Base-by-base conservation (phyloP, 768 basidiomycete genomes). In the Lanmaoa rubissima region DNA sequence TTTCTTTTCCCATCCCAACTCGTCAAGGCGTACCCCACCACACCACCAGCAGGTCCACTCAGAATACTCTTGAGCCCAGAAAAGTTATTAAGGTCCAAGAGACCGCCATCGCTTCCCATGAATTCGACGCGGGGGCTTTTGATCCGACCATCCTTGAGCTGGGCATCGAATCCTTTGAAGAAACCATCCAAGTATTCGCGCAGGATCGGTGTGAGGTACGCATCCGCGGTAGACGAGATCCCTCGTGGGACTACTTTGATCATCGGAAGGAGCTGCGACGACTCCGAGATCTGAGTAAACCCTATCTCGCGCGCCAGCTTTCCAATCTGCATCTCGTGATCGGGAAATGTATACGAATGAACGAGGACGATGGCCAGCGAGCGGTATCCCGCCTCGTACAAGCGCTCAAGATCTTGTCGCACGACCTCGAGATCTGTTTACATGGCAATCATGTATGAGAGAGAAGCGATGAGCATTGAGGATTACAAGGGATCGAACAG, bases 161-260 rank as follows among this genome's bases (percentile, higher is more conserved):
- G 84, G 41, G 77, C 78, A 58, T 95, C 92, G 63, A 98, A 97
- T 0, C 94, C 94, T 38, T 76, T 73, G 72, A 94, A 96, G 77
- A 98, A 98, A 0, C 93, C 93, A 59, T 94, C 89, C 5, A 98
- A 79, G 66, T 98, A 98, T 13, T 85, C 80, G 11, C 79, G 73
- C 26, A 97, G 73, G 59, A 97, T 90, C 14, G 95, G 95, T 0
- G 94, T 97, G 39, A 98, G 84, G 71, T 98, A 98, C 1, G 95
- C 95, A 63, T 98, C 95, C 1, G 93, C 95, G 0, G 94, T 95
- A 1, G 92, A 90, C 0, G 93, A 96, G 11, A 90, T 85, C 2
- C 93, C 95, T 0, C 95, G 88, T 1, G 94, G 90, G 11, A 97
- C 92, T 80, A 95, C 90, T 74, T 94, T 94, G 78, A 96, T 95